phyloP scores from a whole-genome alignment of 1,139 yeast species.

The Starmera stellimalicola region DNA sequence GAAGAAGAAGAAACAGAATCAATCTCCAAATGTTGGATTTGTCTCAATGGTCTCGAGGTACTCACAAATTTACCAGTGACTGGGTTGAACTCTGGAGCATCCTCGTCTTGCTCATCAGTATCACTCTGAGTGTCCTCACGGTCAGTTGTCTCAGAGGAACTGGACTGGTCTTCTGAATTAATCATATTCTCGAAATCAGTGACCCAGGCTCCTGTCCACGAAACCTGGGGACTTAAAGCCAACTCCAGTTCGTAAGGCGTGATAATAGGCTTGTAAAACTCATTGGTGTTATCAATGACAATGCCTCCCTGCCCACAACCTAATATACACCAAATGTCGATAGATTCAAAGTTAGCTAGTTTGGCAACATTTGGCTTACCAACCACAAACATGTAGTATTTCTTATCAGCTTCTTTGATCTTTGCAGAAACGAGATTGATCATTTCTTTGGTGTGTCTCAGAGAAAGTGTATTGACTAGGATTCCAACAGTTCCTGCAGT shows the following conservation, averaged over 20 bases:
- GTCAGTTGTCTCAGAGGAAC: conserved; percentile 12
- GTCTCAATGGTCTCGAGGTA: conserved; percentile 66
- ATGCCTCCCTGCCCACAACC: conserved; percentile 96
- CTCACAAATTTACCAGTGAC: conserved; percentile 73
- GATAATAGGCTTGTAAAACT: conserved; percentile 81
- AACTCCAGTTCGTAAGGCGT: conserved; percentile 87
- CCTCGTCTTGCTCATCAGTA: conserved; percentile 34
- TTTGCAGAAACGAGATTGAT: conserved; percentile 50
- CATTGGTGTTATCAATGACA: conserved; percentile 64
- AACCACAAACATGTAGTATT: conserved; percentile 87
- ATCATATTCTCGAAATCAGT: conserved; percentile 48
- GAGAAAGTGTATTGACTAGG: conserved; percentile 78
- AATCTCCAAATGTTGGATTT: conserved; percentile 54
- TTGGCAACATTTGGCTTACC: conserved; percentile 99
- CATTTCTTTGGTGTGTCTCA: conserved; percentile 57
- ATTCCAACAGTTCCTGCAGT: conserved; percentile 90
- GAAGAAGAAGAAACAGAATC: conserved; percentile 23
- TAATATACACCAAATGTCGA: conserved; percentile 87
- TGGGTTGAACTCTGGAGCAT: conserved; percentile 79
- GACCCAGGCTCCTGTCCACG: conserved; percentile 93
- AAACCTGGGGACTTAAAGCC: conserved; percentile 64
- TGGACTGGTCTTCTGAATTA: conserved; percentile 21
- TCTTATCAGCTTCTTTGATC: conserved; percentile 72
- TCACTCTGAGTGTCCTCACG: conserved; percentile 8
- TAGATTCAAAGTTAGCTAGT: conserved; percentile 84